Conservation (phyloP, 2,329 filamentous ascomycete genomes). For the Xylariaceae sp. region DNA sequence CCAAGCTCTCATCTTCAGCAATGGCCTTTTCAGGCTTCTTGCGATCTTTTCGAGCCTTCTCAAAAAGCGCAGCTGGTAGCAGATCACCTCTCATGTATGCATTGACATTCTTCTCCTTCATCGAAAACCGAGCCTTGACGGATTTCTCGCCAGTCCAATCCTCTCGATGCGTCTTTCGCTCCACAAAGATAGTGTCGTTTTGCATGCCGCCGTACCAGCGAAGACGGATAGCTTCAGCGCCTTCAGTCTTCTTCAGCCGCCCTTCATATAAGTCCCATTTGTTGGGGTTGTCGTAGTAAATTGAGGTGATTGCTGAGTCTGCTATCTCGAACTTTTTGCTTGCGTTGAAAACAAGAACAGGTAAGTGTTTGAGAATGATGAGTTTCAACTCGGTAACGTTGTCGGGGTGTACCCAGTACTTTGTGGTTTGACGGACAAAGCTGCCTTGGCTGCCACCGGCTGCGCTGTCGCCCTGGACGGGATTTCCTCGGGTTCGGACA, state of each 20-base stretch:
- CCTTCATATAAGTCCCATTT: conserved; percentile 94
- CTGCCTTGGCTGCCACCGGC: conserved; percentile 91
- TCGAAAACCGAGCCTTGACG: conserved; percentile 90
- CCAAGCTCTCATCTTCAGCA: conserved; percentile 82
- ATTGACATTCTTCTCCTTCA: conserved; percentile 98
- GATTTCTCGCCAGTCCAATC: conserved; percentile 99
- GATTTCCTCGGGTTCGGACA: conserved; percentile 88
- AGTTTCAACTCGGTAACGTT: conserved; percentile 98
- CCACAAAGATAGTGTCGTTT: conserved; percentile 90
- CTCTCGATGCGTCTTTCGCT: conserved; percentile 96
- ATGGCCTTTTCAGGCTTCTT: conserved; percentile 94
- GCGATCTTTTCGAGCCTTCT: conserved; percentile 91
- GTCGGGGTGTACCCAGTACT: conserved; percentile 98
- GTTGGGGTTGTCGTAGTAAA: conserved; percentile 95
- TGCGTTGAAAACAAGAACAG: conserved; percentile 93
- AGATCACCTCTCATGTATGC: conserved; percentile 80
- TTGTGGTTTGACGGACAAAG: conserved; percentile 95
- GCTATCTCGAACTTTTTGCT: conserved; percentile 92
- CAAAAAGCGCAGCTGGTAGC: conserved; percentile 84
- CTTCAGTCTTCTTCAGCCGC: conserved; percentile 94
- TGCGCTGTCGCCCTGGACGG: conserved; percentile 84
- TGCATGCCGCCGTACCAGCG: conserved; percentile 98
- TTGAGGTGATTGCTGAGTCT: conserved; percentile 94
- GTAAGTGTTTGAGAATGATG: conserved; percentile 94
- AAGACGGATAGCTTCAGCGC: conserved; percentile 91